Evolutionary conservation across 2,329 filamentous ascomycete genomes (phyloP), one percentile per base, ranked within the genome.

Genomic region (Immersiporthe knoxdaviesiana): DNA sequence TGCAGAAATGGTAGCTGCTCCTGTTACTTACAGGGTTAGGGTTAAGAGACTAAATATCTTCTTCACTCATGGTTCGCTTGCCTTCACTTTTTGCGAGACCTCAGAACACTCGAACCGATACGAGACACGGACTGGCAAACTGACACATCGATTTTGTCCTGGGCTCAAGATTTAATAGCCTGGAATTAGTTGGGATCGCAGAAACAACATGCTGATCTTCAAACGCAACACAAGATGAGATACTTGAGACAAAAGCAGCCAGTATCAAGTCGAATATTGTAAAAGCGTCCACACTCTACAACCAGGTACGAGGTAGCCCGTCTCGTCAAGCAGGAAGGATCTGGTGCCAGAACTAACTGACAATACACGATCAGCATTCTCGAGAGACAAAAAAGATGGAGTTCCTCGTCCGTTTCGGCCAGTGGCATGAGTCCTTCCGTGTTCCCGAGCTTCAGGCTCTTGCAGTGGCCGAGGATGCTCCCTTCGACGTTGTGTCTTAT

Each of bases 361-460:
- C 52, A 56, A 56, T 30, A 27, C 24, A 11, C 12, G 14, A 62
- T 18, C 24, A 8, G 32, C 71, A 47, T 27, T 27, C 32, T 50
- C 18, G 14, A 58, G 30, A 16, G 35, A 35, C 4, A 35, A 35
- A 35, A 35, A 8, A 21, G 44, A 89, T 90, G 88, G 88, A 97
- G 72, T 98, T 92, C 77, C 86, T 99, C 70, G 90, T 99, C 72
- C 92, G 95, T 75, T 94, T 98, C 78, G 91, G 91, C 59, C 96
- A 98, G 80, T 85, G 87, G 69, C 94, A 98, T 79, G 93, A 97
- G 82, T 91, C 88, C n/a, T 99, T 99, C 78, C 91, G 95, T 52
- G 84, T 89, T 68, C 88, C 94, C 3, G 96, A 99, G 79, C 87
- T 97, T 18, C 83, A 95, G 76, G 90, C 96, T 32, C 83, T 99